Percentiles rank a stretch among this genome's conserved stretches.
These are phyloP conservation scores for Colletotrichum sp. DNA, from an alignment of 2,329 filamentous ascomycete species.

Conservation along the genomic window DNA sequence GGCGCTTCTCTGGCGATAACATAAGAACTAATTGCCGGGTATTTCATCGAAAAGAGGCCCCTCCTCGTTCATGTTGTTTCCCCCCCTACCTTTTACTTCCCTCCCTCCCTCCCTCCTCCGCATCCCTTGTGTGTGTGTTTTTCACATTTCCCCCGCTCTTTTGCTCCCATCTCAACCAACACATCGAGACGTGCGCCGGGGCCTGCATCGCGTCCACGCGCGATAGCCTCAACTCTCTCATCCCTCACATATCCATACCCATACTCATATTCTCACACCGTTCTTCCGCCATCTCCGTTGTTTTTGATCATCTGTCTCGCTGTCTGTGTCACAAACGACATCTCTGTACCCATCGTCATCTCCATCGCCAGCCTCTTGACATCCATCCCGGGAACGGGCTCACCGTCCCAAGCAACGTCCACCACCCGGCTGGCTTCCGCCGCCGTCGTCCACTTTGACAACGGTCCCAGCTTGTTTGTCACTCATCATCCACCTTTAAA, in stretches of 20 bases:
- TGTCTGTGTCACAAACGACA: not conserved
- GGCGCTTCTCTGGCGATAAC: not conserved
- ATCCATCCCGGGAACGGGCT: not conserved
- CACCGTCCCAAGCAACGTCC: not conserved
- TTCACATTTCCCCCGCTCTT: constrained; percentile 6
- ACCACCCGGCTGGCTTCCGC: not conserved
- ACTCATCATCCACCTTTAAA: not conserved
- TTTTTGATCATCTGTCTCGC: not conserved
- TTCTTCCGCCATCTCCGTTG: not conserved
- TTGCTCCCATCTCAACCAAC: constrained; percentile 10
- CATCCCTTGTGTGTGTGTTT: not conserved
- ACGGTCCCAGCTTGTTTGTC: not conserved
- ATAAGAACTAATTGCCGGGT: not conserved
- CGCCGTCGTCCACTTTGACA: constrained; percentile 9
- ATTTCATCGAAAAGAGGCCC: not conserved
- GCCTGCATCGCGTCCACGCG: not conserved
- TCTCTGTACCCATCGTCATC: not conserved
- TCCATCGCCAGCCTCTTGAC: not conserved
- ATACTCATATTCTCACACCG: not conserved
- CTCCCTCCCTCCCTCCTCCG: not conserved
- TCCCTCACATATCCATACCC: not conserved
- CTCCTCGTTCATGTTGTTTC: not conserved
- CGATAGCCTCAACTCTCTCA: not conserved
- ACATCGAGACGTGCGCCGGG: not conserved
- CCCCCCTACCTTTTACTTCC: not conserved